A percentile compares a stretch with the other conserved stretches of the same genome.
These are phyloP conservation scores for Leucocoprinus leucothites DNA, from an alignment of 768 basidiomycete species.

Conservation along the genomic window DNA sequence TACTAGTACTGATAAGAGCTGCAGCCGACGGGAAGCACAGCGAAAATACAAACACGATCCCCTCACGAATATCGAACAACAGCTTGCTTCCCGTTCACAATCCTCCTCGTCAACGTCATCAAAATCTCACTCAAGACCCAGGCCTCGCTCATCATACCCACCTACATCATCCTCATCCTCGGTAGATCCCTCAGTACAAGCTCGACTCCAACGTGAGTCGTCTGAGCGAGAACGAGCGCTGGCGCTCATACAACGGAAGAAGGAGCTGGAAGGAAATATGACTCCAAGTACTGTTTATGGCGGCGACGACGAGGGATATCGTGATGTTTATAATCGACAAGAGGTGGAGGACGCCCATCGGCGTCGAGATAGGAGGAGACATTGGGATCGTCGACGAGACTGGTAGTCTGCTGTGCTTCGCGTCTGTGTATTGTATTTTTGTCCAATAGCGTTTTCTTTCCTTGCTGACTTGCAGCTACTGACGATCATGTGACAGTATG, in stretches of 20 bases:
- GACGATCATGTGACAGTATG: too few relatives aligned
- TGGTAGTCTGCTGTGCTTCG: background rate
- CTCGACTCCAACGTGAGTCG: conserved; percentile 67
- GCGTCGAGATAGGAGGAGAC: conserved; percentile 27
- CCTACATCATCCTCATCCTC: conserved; percentile 15
- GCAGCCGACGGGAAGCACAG: conserved; percentile 59
- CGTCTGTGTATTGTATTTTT: too few relatives aligned
- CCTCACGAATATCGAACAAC: conserved; percentile 67
- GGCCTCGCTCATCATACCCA: conserved; percentile 16
- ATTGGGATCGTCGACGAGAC: conserved; percentile 7
- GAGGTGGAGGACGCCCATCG: conserved; percentile 75
- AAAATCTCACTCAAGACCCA: conserved; percentile 11
- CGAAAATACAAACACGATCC: conserved; percentile 69
- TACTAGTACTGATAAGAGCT: background rate
- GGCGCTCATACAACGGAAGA: conserved; percentile 65
- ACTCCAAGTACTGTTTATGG: conserved; percentile 71
- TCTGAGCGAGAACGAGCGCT: conserved; percentile 73
- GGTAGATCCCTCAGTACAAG: conserved; percentile 36
- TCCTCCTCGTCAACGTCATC: conserved; percentile 34
- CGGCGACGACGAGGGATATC: conserved; percentile 47
- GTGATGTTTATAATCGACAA: conserved; percentile 64
- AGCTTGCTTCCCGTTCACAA: too few relatives aligned
- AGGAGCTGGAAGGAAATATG: conserved; percentile 59
- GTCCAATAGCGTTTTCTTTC: too few relatives aligned
- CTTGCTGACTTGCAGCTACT: too few relatives aligned